Evolutionary conservation across 2,329 filamentous ascomycete species (phyloP).

Genomic region (Aphanocladium album): DNA sequence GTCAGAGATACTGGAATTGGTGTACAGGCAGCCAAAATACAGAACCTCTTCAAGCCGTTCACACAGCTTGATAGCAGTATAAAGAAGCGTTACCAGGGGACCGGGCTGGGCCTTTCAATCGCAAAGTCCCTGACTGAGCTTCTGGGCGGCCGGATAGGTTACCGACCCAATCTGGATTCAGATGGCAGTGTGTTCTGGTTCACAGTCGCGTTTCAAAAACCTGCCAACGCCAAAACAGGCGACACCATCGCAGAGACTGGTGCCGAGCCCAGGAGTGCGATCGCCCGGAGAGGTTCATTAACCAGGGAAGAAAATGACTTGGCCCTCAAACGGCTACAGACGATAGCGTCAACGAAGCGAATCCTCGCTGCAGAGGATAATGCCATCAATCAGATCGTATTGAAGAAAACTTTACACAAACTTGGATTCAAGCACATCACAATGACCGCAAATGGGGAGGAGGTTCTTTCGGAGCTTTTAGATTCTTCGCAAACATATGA

Average conservation of each 20-base stretch:
- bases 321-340: slow-evolving; percentile 24
- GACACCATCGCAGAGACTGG: neutral
- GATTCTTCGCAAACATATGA: slow-evolving; percentile 24
- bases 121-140: slow-evolving; percentile 51
- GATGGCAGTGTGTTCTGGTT: slow-evolving; percentile 50
- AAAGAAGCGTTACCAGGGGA: slow-evolving; percentile 50
- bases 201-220: slow-evolving; percentile 36
- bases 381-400: slow-evolving; percentile 37
- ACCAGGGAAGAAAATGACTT: slow-evolving; percentile 14
- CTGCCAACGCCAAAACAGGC: slow-evolving; percentile 20
- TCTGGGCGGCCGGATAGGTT: slow-evolving; percentile 46
- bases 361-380: slow-evolving; percentile 39
- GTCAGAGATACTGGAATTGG: slow-evolving; percentile 53
- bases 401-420: slow-evolving; percentile 30
- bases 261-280: slow-evolving; percentile 20
- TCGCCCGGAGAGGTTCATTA: neutral
- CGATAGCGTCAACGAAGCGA: slow-evolving; percentile 34
- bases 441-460: slow-evolving; percentile 17
- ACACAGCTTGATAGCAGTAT: slow-evolving; percentile 49
- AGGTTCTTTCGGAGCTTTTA: slow-evolving; percentile 26
- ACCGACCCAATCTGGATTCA: slow-evolving; percentile 38
- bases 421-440: slow-evolving; percentile 35
- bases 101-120: slow-evolving; percentile 52
- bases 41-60: slow-evolving; percentile 51
- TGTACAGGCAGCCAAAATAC: slow-evolving; percentile 38